These are phyloP conservation scores for Dioscorea cayenensis DNA, from an alignment of 116 monocot genomes.

Conservation along the genomic window DNA sequence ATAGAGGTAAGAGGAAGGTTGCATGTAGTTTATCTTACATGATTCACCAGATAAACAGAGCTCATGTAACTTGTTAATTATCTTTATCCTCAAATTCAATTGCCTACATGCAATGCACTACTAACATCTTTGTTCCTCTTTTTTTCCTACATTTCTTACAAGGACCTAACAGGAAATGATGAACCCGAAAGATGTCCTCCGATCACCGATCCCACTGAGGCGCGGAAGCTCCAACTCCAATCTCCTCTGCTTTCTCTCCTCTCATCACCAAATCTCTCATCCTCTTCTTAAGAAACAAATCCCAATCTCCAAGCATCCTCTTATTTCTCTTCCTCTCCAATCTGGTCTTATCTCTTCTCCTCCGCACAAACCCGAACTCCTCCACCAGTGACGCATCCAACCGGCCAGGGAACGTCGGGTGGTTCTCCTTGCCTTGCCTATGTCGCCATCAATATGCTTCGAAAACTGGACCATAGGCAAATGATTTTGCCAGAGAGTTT, in stretches of 20 bases:
- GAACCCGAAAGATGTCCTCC: conserved; percentile 10
- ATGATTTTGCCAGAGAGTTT: conserved; percentile 18
- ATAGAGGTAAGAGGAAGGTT: neutral
- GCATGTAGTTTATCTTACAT: neutral
- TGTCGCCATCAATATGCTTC: neutral
- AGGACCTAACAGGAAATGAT: conserved; percentile 6
- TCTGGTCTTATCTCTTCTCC: conserved; percentile 35
- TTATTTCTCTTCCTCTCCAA: conserved; percentile 49
- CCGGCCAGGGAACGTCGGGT: neutral
- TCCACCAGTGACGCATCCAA: conserved; percentile 43
- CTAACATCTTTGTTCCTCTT: conserved; percentile 9
- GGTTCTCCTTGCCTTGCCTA: conserved; percentile 34
- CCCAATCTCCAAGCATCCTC: conserved; percentile 30
- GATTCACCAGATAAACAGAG: neutral
- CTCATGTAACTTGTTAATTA: neutral
- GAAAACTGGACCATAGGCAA: neutral
- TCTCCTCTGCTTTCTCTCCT: conserved; percentile 31
- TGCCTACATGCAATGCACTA: neutral
- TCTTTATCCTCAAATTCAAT: neutral
- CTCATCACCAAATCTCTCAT: conserved; percentile 40
- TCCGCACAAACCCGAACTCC: conserved; percentile 45
- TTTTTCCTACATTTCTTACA: conserved; percentile 12
- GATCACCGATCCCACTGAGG: conserved; percentile 13
- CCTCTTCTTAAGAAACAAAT: conserved; percentile 21
- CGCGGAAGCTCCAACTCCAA: conserved; percentile 33